A percentile compares a stretch with the other conserved stretches of the same genome.
Conservation (phyloP, 345 rosid species). For the Populus ilicifolia region DNA sequence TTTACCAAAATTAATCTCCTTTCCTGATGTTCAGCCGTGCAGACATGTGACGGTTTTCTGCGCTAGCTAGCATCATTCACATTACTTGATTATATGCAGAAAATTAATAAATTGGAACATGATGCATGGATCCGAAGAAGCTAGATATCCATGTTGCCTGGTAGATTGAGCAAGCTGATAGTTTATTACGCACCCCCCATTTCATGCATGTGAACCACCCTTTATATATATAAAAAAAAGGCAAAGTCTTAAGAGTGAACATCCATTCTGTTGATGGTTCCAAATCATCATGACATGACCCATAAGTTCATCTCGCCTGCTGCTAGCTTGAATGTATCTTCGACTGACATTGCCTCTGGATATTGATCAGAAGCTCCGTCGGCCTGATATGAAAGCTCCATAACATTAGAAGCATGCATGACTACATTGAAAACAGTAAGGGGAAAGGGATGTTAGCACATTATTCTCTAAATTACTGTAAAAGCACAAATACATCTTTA, state of each 20-base stretch:
- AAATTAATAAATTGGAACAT: too few species aligned
- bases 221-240: background rate
- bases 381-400: constrained; percentile 15
- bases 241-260: background rate
- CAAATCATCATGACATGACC: constrained; percentile 35
- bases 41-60: background rate
- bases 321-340: constrained; percentile 44
- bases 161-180: background rate
- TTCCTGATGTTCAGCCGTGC: too few species aligned
- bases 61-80: background rate
- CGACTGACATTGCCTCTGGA: constrained; percentile 39
- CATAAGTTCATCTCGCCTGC: constrained; percentile 52
- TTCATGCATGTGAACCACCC: too few species aligned
- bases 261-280: background rate
- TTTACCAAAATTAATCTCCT: too few species aligned
- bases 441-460: background rate
- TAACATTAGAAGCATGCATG: background rate
- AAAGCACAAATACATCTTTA: background rate
- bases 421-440: too few species aligned
- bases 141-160: background rate
- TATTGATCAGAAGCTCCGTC: constrained; percentile 23
- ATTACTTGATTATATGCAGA: background rate
- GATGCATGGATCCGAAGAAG: background rate
- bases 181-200: too few species aligned
- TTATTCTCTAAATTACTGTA: background rate